Conservation (phyloP, 768 basidiomycete genomes). For the Tricholoma sp. region DNA sequence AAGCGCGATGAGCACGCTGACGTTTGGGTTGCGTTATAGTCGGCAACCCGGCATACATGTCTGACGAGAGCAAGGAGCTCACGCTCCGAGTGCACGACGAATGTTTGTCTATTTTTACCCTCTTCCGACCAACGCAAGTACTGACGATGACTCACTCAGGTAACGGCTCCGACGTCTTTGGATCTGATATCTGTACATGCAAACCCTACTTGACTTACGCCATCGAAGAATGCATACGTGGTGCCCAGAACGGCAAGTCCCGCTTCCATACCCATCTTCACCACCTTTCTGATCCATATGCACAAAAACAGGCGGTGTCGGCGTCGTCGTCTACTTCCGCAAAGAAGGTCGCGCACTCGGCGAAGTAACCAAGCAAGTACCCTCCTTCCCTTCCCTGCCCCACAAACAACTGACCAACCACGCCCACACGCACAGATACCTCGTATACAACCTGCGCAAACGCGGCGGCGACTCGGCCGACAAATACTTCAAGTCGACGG, state of each 20-base stretch:
- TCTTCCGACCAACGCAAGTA: not conserved
- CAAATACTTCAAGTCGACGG: conserved; percentile 92
- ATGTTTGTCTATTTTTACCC: conserved; percentile 41
- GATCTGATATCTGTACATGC: conserved; percentile 89
- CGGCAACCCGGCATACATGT: conserved; percentile 75
- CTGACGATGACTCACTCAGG: conserved; percentile 33
- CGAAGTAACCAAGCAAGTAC: conserved; percentile 80
- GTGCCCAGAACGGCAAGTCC: conserved; percentile 41
- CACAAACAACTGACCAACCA: not conserved
- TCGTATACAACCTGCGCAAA: conserved; percentile 96
- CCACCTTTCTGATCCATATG: not conserved
- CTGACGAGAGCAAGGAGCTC: conserved; percentile 72
- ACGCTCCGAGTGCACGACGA: conserved; percentile 92
- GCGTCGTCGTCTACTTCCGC: conserved; percentile 90
- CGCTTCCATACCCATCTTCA: not conserved
- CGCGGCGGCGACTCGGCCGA: conserved; percentile 90
- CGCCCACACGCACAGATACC: conserved; percentile 46
- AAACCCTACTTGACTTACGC: conserved; percentile 91
- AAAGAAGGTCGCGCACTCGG: conserved; percentile 92
- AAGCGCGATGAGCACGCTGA: not conserved
- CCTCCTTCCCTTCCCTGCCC: not conserved
- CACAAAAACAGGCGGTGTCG: conserved; percentile 66
- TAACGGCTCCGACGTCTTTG: conserved; percentile 95
- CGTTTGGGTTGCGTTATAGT: conserved; percentile 35
- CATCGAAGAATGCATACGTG: conserved; percentile 88